These are phyloP conservation scores for Leptographium wingfieldii DNA, from an alignment of 2,329 filamentous ascomycete species.

Conservation along the genomic window DNA sequence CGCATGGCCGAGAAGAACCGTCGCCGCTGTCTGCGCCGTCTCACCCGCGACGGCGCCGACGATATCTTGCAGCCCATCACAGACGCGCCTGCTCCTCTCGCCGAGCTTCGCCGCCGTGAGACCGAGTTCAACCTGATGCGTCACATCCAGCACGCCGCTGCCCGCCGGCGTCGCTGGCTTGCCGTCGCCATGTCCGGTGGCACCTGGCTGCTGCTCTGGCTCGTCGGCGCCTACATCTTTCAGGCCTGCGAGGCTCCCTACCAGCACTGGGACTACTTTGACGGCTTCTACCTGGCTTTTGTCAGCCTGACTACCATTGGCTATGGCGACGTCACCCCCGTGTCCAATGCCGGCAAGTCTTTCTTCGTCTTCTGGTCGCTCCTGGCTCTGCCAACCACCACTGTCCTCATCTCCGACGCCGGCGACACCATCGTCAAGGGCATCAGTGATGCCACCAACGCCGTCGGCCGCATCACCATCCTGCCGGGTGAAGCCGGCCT, in stretches of 20 bases:
- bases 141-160: conserved; percentile 55
- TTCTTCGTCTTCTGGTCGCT: conserved; percentile 94
- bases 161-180: conserved; percentile 58
- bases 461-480: conserved; percentile 46
- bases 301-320: conserved; percentile 74
- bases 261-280: conserved; percentile 61
- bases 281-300: conserved; percentile 77
- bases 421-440: conserved; percentile 68
- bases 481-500: conserved; percentile 43
- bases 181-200: conserved; percentile 54
- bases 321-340: conserved; percentile 68
- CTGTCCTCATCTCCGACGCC: conserved; percentile 71
- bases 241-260: conserved; percentile 36
- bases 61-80: conserved; percentile 37
- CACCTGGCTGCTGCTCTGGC: conserved; percentile 66
- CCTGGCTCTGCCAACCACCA: conserved; percentile 77
- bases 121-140: conserved; percentile 73
- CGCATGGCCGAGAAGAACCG: conserved; percentile 49
- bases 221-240: conserved; percentile 67
- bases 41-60: conserved; percentile 32
- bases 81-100: conserved; percentile 9
- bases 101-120: conserved; percentile 49
- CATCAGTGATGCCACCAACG: conserved; percentile 41
- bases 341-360: conserved; percentile 64
- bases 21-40: conserved; percentile 29